phyloP scores from a whole-genome alignment of 768 basidiomycete species.

The Trametopsis cervina region DNA sequence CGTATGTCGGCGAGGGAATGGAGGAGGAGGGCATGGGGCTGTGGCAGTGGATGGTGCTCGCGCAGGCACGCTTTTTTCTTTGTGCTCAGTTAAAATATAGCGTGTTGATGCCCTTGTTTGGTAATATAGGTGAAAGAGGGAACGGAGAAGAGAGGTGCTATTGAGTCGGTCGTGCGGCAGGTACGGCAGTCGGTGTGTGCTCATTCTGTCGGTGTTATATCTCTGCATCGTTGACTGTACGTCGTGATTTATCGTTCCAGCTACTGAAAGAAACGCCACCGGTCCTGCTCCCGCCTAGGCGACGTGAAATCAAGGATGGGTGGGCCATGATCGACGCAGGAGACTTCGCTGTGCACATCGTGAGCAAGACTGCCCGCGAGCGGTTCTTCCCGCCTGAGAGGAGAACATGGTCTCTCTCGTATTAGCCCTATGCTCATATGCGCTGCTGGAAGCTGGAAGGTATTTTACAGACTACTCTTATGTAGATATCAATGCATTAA shows the following conservation, averaged over 20 bases:
- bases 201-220: too few relatives aligned
- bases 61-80: conserved; percentile 50
- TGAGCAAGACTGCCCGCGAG: conserved; percentile 58
- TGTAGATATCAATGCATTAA: too few relatives aligned
- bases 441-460: background rate
- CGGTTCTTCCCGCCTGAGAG: conserved; percentile 47
- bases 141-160: conserved; percentile 70
- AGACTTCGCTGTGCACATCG: conserved; percentile 70
- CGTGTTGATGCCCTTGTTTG: background rate
- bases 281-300: conserved; percentile 54
- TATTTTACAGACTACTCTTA: background rate
- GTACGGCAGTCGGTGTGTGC: conserved; percentile 63
- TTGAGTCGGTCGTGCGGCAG: conserved; percentile 65
- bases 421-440: background rate
- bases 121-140: conserved; percentile 69
- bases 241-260: conserved; percentile 34
- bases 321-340: conserved; percentile 86
- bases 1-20: conserved; percentile 57
- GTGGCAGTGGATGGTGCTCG: conserved; percentile 75
- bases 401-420: background rate
- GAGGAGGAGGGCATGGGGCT: conserved; percentile 42
- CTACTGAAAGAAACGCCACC: conserved; percentile 52
- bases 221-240: too few relatives aligned
- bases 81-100: background rate
- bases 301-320: conserved; percentile 53